Conservation (phyloP, 768 basidiomycete species). For the Cystobasidium ongulense region DNA sequence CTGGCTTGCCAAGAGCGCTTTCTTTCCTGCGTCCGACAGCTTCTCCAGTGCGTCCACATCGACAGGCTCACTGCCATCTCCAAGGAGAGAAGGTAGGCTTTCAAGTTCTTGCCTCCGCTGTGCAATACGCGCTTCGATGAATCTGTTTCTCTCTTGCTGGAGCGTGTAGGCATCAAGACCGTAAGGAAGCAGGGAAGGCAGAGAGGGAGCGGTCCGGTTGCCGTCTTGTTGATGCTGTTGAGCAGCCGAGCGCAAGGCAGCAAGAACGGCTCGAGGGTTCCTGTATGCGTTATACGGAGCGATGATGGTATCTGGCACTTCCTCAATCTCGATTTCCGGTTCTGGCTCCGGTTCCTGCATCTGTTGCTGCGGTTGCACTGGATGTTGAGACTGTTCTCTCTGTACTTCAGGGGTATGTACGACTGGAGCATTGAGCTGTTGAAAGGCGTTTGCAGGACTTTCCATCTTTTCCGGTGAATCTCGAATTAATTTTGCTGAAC, state of each 20-base stretch:
- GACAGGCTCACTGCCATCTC: conserved; percentile 23
- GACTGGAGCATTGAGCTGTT: background rate
- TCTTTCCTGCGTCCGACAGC: conserved; percentile 48
- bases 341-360: background rate
- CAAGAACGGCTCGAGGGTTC: conserved; percentile 42
- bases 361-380: background rate
- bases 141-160: conserved; percentile 82
- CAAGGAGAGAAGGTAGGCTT: conserved; percentile 62
- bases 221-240: background rate
- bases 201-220: conserved; percentile 53
- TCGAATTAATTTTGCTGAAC: background rate
- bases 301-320: conserved; percentile 19
- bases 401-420: background rate
- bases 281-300: conserved; percentile 58
- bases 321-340: conserved; percentile 25
- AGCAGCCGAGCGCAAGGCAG: conserved; percentile 9
- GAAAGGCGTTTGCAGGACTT: background rate
- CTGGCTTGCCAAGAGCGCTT: conserved; percentile 55
- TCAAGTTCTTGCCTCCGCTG: conserved; percentile 79
- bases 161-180: conserved; percentile 89
- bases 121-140: conserved; percentile 75
- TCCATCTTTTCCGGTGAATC: background rate
- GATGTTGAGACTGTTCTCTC: background rate
- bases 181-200: conserved; percentile 80
- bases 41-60: conserved; percentile 35